Conservation (phyloP, 441 rosid genomes). For the Croton setiger region DNA sequence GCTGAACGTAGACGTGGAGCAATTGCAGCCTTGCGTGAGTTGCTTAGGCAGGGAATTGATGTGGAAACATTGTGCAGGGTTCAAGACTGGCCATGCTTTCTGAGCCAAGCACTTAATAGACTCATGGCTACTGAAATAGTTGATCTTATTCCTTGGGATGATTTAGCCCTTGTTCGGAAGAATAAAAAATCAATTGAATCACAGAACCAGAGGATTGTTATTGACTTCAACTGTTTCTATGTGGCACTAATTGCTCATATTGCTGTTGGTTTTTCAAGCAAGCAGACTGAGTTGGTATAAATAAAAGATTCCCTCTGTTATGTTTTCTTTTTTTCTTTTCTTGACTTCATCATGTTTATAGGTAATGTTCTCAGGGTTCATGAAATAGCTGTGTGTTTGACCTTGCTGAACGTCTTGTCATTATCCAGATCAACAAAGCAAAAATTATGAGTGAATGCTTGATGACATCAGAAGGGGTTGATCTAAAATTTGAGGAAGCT, state of each 20-base stretch:
- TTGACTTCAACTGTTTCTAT: constrained; percentile 77
- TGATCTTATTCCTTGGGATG: constrained; percentile 89
- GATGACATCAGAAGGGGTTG: constrained; percentile 72
- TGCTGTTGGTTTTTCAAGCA: constrained; percentile 81
- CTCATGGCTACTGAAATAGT: constrained; percentile 82
- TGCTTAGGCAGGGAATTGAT: constrained; percentile 89
- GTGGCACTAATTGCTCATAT: constrained; percentile 71
- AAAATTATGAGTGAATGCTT: constrained; percentile 72
- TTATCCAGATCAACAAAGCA: constrained; percentile 70
- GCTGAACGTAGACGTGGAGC: constrained; percentile 83
- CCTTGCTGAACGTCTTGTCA: constrained; percentile 20
- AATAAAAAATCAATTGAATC: constrained; percentile 92
- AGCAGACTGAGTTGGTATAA: constrained; percentile 71
- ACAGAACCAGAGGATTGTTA: constrained; percentile 82
- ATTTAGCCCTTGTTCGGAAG: constrained; percentile 61
- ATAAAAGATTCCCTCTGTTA: neutral
- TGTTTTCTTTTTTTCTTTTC: constrained; percentile 3
- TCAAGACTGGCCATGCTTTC: constrained; percentile 84
- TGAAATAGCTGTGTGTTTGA: constrained; percentile 8
- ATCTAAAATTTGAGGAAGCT: constrained; percentile 86
- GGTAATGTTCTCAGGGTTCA: neutral
- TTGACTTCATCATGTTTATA: neutral
- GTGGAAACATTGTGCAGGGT: constrained; percentile 82
- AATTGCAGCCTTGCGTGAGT: constrained; percentile 79
- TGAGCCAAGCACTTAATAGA: constrained; percentile 67